These are phyloP conservation scores for Hyphopichia wangnamkhiaoensis DNA, from an alignment of 1,139 yeast genomes.

Conservation along the genomic window DNA sequence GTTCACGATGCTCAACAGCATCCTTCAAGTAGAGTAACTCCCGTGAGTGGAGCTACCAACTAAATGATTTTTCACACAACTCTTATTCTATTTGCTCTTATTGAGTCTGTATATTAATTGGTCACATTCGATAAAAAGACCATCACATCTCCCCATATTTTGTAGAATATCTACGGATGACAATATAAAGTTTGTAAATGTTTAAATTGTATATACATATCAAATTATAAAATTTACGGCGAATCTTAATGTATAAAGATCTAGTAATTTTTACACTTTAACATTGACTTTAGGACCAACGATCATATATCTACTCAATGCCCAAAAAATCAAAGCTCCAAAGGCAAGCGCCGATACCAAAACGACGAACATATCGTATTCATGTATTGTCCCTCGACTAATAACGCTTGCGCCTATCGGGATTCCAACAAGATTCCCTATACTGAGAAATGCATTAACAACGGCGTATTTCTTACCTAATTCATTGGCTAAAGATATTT, in stretches of 20 bases:
- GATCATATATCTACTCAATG: constrained; percentile 28
- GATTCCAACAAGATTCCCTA: constrained; percentile 44
- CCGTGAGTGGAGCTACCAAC: too few species aligned
- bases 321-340: constrained; percentile 34
- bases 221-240: background rate
- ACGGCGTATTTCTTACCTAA: constrained; percentile 47
- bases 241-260: too few species aligned
- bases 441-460: constrained; percentile 38
- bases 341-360: constrained; percentile 35
- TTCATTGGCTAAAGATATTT: constrained; percentile 37
- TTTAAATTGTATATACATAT: background rate
- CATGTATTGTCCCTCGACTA: constrained; percentile 28
- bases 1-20: constrained; percentile 2
- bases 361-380: constrained; percentile 36
- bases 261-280: constrained; percentile 21
- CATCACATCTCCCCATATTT: too few species aligned
- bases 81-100: too few species aligned
- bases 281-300: constrained; percentile 36
- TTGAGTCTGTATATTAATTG: too few species aligned
- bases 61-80: too few species aligned
- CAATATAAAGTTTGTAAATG: too few species aligned
- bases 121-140: too few species aligned
- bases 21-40: background rate
- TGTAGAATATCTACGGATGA: too few species aligned
- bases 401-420: constrained; percentile 48